Percentiles rank a stretch among this genome's conserved stretches.
Evolutionary conservation across 2,329 filamentous ascomycete species (phyloP).

Genomic region (Fusarium nelsonii): DNA sequence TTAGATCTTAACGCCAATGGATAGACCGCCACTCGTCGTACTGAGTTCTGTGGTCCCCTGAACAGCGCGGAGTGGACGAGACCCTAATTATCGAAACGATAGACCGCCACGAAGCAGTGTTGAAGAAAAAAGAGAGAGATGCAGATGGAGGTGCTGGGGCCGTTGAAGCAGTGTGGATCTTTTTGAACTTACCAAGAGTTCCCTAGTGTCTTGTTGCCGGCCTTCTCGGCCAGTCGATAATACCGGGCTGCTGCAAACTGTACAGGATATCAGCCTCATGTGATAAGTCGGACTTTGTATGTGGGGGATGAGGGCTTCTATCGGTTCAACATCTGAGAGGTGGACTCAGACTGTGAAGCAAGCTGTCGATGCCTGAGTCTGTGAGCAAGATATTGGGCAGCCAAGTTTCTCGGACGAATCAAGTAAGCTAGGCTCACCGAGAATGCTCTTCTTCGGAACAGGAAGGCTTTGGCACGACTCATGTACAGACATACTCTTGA

Average conservation of each 20-base stretch:
- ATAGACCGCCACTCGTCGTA: slow-evolving; percentile 22
- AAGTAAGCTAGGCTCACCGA: slow-evolving; percentile 33
- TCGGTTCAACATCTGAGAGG: slow-evolving; percentile 7
- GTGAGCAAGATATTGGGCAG: slow-evolving; percentile 30
- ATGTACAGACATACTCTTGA: slow-evolving; percentile 18
- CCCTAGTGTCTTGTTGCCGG: slow-evolving; percentile 89
- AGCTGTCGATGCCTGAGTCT: slow-evolving; percentile 25
- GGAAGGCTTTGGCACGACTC: slow-evolving; percentile 13
- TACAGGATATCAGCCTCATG: slow-evolving; percentile 63
- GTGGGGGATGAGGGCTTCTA: slow-evolving; percentile 11
- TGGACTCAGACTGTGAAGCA: slow-evolving; percentile 1
- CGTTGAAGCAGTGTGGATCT: slow-evolving; percentile 55
- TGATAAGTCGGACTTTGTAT: slow-evolving; percentile 46
- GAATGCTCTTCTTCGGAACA: slow-evolving; percentile 1
- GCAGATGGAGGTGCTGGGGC: slow-evolving; percentile 27
- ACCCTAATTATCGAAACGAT: slow-evolving; percentile 35
- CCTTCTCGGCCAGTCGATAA: slow-evolving; percentile 89
- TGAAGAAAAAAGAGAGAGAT: slow-evolving; percentile 15
- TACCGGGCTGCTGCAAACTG: slow-evolving; percentile 88
- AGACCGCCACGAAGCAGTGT: slow-evolving; percentile 17
- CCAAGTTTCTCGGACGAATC: slow-evolving; percentile 29
- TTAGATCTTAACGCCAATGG: slow-evolving; percentile 16
- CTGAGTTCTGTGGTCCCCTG: slow-evolving; percentile 21
- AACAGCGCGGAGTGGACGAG: slow-evolving; percentile 17
- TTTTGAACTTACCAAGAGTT: slow-evolving; percentile 85